Conservation (phyloP, 805 yeast genomes). For the Kodamaea fukazawae region DNA sequence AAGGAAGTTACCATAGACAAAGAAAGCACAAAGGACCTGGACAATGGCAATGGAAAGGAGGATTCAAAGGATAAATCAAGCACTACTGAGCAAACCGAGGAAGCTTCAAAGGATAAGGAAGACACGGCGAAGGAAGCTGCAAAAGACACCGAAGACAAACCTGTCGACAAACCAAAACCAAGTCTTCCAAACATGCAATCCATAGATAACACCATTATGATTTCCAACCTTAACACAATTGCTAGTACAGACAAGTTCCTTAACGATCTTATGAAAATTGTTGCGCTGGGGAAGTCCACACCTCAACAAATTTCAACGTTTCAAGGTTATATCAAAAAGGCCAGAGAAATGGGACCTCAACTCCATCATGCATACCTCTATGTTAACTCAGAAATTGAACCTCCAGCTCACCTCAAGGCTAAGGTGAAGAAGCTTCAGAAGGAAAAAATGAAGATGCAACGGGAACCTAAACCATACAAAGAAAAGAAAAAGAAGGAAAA, state of each 20-base stretch:
- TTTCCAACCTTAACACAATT: slow-evolving; percentile 76
- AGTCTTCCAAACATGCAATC: slow-evolving; percentile 39
- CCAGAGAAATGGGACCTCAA: slow-evolving; percentile 69
- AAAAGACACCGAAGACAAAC: background rate
- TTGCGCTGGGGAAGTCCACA: slow-evolving; percentile 79
- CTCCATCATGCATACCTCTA: slow-evolving; percentile 38
- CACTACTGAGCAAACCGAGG: too few species aligned
- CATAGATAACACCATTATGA: slow-evolving; percentile 74
- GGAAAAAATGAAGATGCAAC: slow-evolving; percentile 11
- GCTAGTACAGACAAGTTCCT: slow-evolving; percentile 71
- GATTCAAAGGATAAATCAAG: background rate
- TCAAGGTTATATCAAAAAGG: slow-evolving; percentile 76
- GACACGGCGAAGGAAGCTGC: slow-evolving; percentile 3
- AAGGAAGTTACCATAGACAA: background rate
- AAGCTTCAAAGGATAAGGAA: slow-evolving; percentile 1
- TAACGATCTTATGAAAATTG: slow-evolving; percentile 73
- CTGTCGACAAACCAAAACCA: background rate
- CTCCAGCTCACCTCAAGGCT: slow-evolving; percentile 7
- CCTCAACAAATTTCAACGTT: slow-evolving; percentile 71
- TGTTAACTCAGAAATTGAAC: slow-evolving; percentile 12
- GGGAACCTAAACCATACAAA: background rate
- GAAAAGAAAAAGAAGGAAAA: slow-evolving; percentile 15
- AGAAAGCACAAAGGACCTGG: background rate
- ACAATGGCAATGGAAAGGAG: background rate
- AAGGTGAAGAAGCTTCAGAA: slow-evolving; percentile 15